Evolutionary conservation across 1,139 yeast genomes (phyloP), one percentile per base, ranked within the genome.

Genomic region (Fermentozyma sake): DNA sequence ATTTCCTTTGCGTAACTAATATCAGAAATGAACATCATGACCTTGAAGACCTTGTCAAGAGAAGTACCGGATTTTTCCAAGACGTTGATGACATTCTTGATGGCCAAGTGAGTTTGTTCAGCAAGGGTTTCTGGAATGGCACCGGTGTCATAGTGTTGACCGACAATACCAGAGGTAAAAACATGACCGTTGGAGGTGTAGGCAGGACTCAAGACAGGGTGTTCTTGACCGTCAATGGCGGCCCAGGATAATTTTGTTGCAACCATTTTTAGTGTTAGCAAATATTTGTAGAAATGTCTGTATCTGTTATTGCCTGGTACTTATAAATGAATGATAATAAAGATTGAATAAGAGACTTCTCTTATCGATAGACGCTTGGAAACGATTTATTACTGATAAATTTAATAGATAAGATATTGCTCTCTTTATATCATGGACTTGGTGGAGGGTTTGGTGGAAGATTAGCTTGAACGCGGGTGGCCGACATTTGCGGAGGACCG

Each of bases 1-100:
- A 75, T 61, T 17, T 48, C 54, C 12, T 62, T 50, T 20, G 69
- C 61, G 46, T 71, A 66, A 23, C 54, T 55, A 27, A 65, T 61
- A 42, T 71, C 64, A 22, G 64, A 55, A 29, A 75, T 61, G 49
- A 72, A 72, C 41, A 72, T 58, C 37, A 68, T 50, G 6, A 72
- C 77, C 52, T 75, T 75, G 47, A 75, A 47, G 7, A 65, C 75
- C 35, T 62, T 60, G 35, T 68, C 72, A 19, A 70, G 29, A n/a
- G 67, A 55, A 1, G 77, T 59, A 3, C 76, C 77, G 19, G 72
- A 61, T 9, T 64, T 61, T 36, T 58, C 58, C 31, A 75, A 53
- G 3, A 68, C 65, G 5, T 56, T 57, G 34, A 63, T 55, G 31
- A 75, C 55, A 42, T 66, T 68, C 20, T 51, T 48, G 30, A 69